phyloP scores from a whole-genome alignment of 257 asterid genomes.

The Nicotiana obtusifolia region DNA sequence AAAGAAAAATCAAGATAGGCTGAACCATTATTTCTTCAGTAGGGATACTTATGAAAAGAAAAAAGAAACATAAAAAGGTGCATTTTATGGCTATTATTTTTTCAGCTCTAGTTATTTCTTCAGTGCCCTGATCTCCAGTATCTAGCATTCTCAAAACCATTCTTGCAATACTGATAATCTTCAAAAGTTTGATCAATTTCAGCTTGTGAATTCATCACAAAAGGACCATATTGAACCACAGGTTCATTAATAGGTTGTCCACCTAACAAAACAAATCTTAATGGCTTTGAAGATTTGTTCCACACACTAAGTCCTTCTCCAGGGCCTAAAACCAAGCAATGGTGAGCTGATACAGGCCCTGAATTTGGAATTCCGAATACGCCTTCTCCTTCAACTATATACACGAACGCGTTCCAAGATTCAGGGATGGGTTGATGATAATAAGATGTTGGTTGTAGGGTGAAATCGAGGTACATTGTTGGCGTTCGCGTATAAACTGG shows the following conservation, averaged over 20 bases:
- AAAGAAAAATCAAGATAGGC: constrained; percentile 23
- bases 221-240: constrained; percentile 84
- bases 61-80: background rate
- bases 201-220: constrained; percentile 91
- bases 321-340: constrained; percentile 65
- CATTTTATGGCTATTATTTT: background rate
- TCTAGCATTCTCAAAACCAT: constrained; percentile 87
- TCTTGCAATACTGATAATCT: constrained; percentile 63
- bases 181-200: constrained; percentile 73
- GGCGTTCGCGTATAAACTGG: constrained; percentile 80
- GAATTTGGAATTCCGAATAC: constrained; percentile 45
- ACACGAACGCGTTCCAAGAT: constrained; percentile 75
- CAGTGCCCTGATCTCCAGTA: constrained; percentile 49
- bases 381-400: constrained; percentile 77
- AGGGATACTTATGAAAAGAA: background rate
- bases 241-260: constrained; percentile 90
- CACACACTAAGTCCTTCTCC: constrained; percentile 87
- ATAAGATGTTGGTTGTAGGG: constrained; percentile 43
- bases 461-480: constrained; percentile 86
- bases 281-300: constrained; percentile 49
- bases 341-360: constrained; percentile 47
- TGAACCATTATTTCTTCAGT: background rate
- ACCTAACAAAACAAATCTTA: constrained; percentile 66
- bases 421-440: constrained; percentile 63
- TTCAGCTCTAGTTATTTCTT: too few relatives aligned